Percentiles rank a stretch among this genome's conserved stretches.
Conservation (phyloP, 495 filamentous ascomycete species). For the Aspergillus affinis region DNA sequence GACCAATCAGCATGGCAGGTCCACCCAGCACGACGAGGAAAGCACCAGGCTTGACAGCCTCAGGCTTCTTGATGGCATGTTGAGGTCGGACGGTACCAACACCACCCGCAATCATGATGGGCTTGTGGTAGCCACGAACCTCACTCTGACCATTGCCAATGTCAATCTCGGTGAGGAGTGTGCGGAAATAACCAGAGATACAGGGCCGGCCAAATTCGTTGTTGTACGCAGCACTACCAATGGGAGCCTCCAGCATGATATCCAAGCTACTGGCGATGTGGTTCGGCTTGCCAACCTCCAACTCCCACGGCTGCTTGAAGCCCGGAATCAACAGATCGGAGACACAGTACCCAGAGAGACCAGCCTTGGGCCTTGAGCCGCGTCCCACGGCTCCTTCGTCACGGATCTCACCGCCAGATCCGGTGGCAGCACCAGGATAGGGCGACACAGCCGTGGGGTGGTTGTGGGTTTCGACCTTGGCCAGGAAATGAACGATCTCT, state of each 20-base stretch:
- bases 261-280: constrained; percentile 92
- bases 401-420: constrained; percentile 90
- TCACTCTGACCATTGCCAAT: constrained; percentile 64
- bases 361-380: constrained; percentile 91
- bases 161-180: constrained; percentile 67
- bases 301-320: constrained; percentile 80
- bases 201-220: constrained; percentile 97
- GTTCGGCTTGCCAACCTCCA: constrained; percentile 81
- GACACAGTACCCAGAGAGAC: constrained; percentile 88
- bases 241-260: constrained; percentile 96
- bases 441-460: constrained; percentile 95
- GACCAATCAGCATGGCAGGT: constrained; percentile 94
- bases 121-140: constrained; percentile 91
- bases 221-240: constrained; percentile 92
- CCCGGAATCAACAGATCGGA: constrained; percentile 89
- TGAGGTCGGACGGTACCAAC: constrained; percentile 93
- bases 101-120: constrained; percentile 98
- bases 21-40: constrained; percentile 91
- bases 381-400: constrained; percentile 94
- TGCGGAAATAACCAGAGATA: constrained; percentile 86
- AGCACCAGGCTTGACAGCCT: constrained; percentile 75
- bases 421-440: constrained; percentile 80
- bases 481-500: constrained; percentile 83
- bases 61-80: constrained; percentile 79
- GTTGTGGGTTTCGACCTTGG: constrained; percentile 97